Percentiles rank a stretch among this genome's conserved stretches.
phyloP scores from a whole-genome alignment of 768 basidiomycete genomes.

The Tylopilus sp. region DNA sequence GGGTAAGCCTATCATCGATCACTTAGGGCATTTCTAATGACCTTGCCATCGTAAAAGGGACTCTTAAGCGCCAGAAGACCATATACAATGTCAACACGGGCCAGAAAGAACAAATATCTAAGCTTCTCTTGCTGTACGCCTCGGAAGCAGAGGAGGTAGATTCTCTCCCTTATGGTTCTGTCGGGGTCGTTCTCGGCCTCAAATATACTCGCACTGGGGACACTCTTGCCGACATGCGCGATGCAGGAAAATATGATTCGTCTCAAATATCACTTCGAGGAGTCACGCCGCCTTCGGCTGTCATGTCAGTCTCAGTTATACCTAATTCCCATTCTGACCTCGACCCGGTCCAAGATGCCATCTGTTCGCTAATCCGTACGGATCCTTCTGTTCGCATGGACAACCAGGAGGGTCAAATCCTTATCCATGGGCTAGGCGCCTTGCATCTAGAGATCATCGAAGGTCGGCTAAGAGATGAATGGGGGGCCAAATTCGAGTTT shows the following conservation, averaged over 20 bases:
- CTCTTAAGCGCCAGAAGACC: slow-evolving; percentile 56
- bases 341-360: slow-evolving; percentile 71
- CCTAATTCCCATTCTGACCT: slow-evolving; percentile 79
- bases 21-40: not conserved
- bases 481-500: slow-evolving; percentile 73
- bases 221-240: slow-evolving; percentile 62
- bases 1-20: slow-evolving; percentile 42
- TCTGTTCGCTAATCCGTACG: slow-evolving; percentile 71
- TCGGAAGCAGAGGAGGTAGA: slow-evolving; percentile 75
- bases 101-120: slow-evolving; percentile 69
- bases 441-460: slow-evolving; percentile 89
- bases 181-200: slow-evolving; percentile 81
- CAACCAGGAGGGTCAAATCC: slow-evolving; percentile 75
- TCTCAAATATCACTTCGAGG: slow-evolving; percentile 49
- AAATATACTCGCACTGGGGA: slow-evolving; percentile 86
- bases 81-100: slow-evolving; percentile 66
- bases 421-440: slow-evolving; percentile 81
- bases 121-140: slow-evolving; percentile 76
- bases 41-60: slow-evolving; percentile 43
- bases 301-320: slow-evolving; percentile 80
- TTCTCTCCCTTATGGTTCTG: slow-evolving; percentile 72
- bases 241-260: slow-evolving; percentile 31
- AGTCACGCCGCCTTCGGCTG: slow-evolving; percentile 75
- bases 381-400: slow-evolving; percentile 87
- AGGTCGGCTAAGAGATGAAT: slow-evolving; percentile 76